phyloP scores from a whole-genome alignment of 805 yeast genomes.

The Schwanniomyces pseudopolymorphus region DNA sequence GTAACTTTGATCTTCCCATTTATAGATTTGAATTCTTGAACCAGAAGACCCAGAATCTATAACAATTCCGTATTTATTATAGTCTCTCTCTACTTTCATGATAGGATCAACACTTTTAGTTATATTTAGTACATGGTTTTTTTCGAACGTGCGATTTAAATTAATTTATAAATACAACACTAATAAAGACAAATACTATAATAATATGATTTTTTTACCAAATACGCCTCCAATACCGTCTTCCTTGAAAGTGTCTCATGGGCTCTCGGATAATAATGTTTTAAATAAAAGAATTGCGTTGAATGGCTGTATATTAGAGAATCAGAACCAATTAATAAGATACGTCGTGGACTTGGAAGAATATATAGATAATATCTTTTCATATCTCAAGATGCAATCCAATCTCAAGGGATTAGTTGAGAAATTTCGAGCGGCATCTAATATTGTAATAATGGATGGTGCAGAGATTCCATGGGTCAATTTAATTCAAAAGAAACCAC shows the following conservation, averaged over 20 bases:
- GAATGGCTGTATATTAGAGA: conserved; percentile 6
- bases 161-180: background rate
- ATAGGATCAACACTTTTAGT: background rate
- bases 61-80: conserved; percentile 71
- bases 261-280: conserved; percentile 9
- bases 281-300: conserved; percentile 18
- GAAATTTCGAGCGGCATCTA: conserved; percentile 4
- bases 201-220: conserved; percentile 32
- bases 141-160: background rate
- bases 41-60: conserved; percentile 97
- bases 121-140: background rate
- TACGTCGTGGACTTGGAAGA: conserved; percentile 33
- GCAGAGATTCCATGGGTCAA: conserved; percentile 17
- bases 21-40: conserved; percentile 79
- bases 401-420: background rate
- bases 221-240: conserved; percentile 31
- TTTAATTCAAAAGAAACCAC: background rate
- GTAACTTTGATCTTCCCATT: conserved; percentile 59
- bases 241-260: conserved; percentile 5
- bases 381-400: conserved; percentile 6
- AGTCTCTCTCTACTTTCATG: conserved; percentile 3
- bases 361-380: conserved; percentile 29
- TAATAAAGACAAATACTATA: background rate
- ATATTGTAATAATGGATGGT: conserved; percentile 2
- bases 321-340: conserved; percentile 25